Percentiles rank a stretch among this genome's conserved stretches.
Conservation (phyloP, 805 yeast genomes). For the Kodamaea laetipori region DNA sequence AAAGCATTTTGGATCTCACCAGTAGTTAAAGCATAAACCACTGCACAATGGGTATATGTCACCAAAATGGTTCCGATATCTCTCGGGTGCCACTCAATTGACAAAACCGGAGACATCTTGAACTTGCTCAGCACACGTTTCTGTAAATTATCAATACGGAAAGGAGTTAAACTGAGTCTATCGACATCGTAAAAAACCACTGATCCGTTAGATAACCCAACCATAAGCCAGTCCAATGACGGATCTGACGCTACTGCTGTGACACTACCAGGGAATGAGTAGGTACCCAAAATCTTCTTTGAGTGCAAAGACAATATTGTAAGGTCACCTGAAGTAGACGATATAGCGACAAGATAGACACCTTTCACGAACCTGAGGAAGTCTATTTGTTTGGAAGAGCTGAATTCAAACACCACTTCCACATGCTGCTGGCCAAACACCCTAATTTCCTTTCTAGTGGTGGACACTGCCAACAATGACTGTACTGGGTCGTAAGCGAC, state of each 20-base stretch:
- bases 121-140: slow-evolving; percentile 57
- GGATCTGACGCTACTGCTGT: slow-evolving; percentile 80
- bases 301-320: slow-evolving; percentile 70
- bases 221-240: slow-evolving; percentile 78
- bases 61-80: slow-evolving; percentile 79
- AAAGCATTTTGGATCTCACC: slow-evolving; percentile 59
- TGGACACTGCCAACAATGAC: slow-evolving; percentile 78
- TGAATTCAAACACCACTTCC: slow-evolving; percentile 61
- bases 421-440: slow-evolving; percentile 86
- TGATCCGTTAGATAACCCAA: slow-evolving; percentile 80
- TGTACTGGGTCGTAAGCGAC: slow-evolving; percentile 88
- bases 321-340: slow-evolving; percentile 59
- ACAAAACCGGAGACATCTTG: slow-evolving; percentile 61
- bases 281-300: slow-evolving; percentile 59
- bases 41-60: slow-evolving; percentile 68
- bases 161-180: slow-evolving; percentile 65
- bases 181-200: slow-evolving; percentile 79
- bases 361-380: slow-evolving; percentile 74
- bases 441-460: slow-evolving; percentile 67
- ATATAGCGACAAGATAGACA: slow-evolving; percentile 70
- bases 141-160: slow-evolving; percentile 72
- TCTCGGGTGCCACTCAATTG: slow-evolving; percentile 82
- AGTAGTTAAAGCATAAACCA: slow-evolving; percentile 65
- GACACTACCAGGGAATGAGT: slow-evolving; percentile 65
- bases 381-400: slow-evolving; percentile 51